Percentiles rank a stretch among this genome's conserved stretches.
phyloP scores from a whole-genome alignment of 1,284 basidiomycete species.

The Marasmius oreades region DNA sequence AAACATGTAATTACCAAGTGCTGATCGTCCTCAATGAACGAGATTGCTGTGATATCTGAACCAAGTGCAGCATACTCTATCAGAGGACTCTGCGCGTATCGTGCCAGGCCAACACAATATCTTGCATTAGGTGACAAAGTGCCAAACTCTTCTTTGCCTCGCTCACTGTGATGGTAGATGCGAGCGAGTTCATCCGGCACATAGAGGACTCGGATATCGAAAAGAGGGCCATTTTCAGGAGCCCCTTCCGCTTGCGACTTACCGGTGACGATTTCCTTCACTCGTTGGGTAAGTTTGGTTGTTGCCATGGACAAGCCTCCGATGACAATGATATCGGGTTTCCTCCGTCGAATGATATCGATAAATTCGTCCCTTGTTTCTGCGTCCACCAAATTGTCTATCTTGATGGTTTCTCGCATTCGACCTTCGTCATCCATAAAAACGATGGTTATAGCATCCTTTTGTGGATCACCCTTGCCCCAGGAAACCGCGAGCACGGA shows the following conservation, averaged over 20 bases:
- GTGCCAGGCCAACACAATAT: constrained; percentile 93
- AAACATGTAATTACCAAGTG: constrained; percentile 64
- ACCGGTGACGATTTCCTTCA: constrained; percentile 47
- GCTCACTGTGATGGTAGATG: constrained; percentile 89
- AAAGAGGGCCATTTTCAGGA: constrained; percentile 32
- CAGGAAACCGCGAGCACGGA: constrained; percentile 92
- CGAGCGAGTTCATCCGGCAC: constrained; percentile 91
- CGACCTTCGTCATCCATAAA: constrained; percentile 88
- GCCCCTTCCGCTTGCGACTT: constrained; percentile 20
- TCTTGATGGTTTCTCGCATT: constrained; percentile 82
- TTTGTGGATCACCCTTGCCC: constrained; percentile 91
- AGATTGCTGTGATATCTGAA: constrained; percentile 75
- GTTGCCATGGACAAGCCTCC: constrained; percentile 89
- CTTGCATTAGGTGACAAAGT: constrained; percentile 79
- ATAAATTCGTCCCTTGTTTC: constrained; percentile 72
- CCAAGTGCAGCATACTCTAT: constrained; percentile 92
- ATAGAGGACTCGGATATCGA: constrained; percentile 76
- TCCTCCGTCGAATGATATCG: constrained; percentile 77
- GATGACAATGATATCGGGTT: constrained; percentile 87
- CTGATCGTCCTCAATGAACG: constrained; percentile 82
- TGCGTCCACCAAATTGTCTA: constrained; percentile 81
- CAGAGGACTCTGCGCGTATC: constrained; percentile 92
- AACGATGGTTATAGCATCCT: constrained; percentile 84
- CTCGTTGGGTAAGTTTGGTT: constrained; percentile 61
- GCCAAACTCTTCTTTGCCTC: constrained; percentile 85